phyloP scores from a whole-genome alignment of 768 basidiomycete species.

The Trametes gibbosa region DNA sequence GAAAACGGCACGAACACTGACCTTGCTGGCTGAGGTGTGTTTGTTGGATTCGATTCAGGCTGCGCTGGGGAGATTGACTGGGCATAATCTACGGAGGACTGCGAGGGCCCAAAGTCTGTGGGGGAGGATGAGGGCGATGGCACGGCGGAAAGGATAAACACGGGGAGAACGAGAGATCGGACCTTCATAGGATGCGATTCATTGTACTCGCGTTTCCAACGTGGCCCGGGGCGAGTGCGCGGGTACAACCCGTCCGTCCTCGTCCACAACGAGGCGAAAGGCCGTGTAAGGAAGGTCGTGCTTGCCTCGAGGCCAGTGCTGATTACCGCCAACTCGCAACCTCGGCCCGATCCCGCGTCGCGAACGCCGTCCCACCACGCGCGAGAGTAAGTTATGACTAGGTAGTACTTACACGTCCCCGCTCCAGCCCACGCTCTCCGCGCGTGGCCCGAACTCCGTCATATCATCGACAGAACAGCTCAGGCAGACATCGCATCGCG shows the following conservation, averaged over 20 bases:
- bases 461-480: constrained; percentile 1
- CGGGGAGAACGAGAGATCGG: constrained; percentile 27
- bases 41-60: constrained; percentile 42
- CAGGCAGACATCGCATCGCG: neutral
- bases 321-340: constrained; percentile 24
- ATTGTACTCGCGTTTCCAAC: constrained; percentile 63
- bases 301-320: constrained; percentile 36
- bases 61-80: constrained; percentile 57
- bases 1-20: constrained; percentile 33
- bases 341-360: constrained; percentile 20
- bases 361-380: no score
- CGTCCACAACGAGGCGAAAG: constrained; percentile 54
- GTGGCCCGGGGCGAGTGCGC: constrained; percentile 39
- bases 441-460: constrained; percentile 8
- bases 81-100: constrained; percentile 44
- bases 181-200: constrained; percentile 31
- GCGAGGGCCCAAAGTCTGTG: constrained; percentile 22
- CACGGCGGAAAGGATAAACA: constrained; percentile 29
- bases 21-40: constrained; percentile 48
- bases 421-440: constrained; percentile 6
- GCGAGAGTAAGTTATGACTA: no score
- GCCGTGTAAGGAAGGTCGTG: constrained; percentile 51
- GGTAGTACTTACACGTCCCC: neutral
- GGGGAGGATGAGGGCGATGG: constrained; percentile 30
- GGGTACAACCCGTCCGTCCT: constrained; percentile 40